Evolutionary conservation across 2,329 filamentous ascomycete species (phyloP), one percentile per base, ranked within the genome.

Genomic region (Paecilomyces sp.): DNA sequence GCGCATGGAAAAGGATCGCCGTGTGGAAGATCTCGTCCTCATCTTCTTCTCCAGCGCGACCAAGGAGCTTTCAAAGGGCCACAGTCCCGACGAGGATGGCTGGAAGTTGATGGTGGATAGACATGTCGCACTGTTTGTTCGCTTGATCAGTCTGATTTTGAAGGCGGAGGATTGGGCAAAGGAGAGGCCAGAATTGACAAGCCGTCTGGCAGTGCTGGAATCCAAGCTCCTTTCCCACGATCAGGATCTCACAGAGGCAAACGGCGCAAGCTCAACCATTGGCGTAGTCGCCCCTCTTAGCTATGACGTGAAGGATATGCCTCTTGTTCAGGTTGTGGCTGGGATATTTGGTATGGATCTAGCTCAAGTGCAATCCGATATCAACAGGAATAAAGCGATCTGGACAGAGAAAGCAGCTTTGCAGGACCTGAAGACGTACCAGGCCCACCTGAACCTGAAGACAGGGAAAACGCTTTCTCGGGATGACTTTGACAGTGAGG

Each of bases 271-370:
- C 36, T 85, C 84, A 55, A 89, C 88, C 8, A 83, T 94, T 63
- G 93, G 97, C 73, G 89, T 93, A 24, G 83, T 90, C 59, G 85
- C 92, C 2, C 92, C 93, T 11, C 79, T 95, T 60, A 94, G 87
- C 70, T 91, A 96, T 74, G 91, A 97, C 74, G 88, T 97, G 71
- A 96, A 94, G 76, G 94, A 99, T 72, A 99, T 99, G 94, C 88
- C 88, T 41, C 84, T 97, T 76, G 94, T 96, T 30, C 88, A 94
- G 72, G 85, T 88, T 36, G 92, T 99, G 28, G 90, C 89, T 56
- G 88, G 84, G 67, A 90, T 97, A 63, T 99, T 97, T 75, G 89
- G 89, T 53, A 82, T 93, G 61, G 86, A 87, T 52, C 86, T 89
- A 65, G 86, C 87, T 1, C 87, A 94, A 65, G 88, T 92, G 5